phyloP scores from a whole-genome alignment of 805 yeast genomes.

The Torulaspora indica region DNA sequence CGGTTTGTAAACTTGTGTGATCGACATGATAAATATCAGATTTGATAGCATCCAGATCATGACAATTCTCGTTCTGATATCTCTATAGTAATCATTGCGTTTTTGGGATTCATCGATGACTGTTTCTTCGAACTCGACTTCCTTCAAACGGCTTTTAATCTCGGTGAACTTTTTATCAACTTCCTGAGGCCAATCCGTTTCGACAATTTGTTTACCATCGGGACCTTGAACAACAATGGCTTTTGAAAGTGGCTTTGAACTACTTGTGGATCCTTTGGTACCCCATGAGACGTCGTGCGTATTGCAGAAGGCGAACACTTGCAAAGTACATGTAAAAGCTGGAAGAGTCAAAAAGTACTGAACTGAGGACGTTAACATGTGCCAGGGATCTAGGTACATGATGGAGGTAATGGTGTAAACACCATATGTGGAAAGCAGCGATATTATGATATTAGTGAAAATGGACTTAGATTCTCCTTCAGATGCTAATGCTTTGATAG shows the following conservation, averaged over 20 bases:
- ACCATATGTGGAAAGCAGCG: slow-evolving; percentile 88
- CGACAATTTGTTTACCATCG: slow-evolving; percentile 78
- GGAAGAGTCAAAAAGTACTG: slow-evolving; percentile 91
- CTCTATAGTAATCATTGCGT: slow-evolving; percentile 85
- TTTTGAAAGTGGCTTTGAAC: slow-evolving; percentile 64
- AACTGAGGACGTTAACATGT: slow-evolving; percentile 74
- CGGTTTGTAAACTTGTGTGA: slow-evolving; percentile 74
- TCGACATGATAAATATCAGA: slow-evolving; percentile 75
- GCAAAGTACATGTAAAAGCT: slow-evolving; percentile 85
- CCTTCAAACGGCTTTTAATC: slow-evolving; percentile 37
- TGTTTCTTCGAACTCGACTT: slow-evolving; percentile 31
- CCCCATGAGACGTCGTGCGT: slow-evolving; percentile 96
- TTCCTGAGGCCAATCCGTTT: slow-evolving; percentile 43
- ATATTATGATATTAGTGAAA: slow-evolving; percentile 73
- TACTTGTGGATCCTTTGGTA: slow-evolving; percentile 87
- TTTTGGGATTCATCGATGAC: slow-evolving; percentile 30
- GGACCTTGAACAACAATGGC: slow-evolving; percentile 79
- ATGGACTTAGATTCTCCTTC: slow-evolving; percentile 42
- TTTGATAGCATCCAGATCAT: slow-evolving; percentile 87
- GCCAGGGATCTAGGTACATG: slow-evolving; percentile 94
- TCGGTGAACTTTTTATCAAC: slow-evolving; percentile 37
- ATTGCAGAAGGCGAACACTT: slow-evolving; percentile 94
- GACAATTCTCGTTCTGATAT: slow-evolving; percentile 93
- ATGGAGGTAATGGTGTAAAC: slow-evolving; percentile 77
- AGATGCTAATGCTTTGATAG: slow-evolving; percentile 48